Percentiles rank a stretch among this genome's conserved stretches.
phyloP scores from a whole-genome alignment of 768 basidiomycete genomes.

The Amanita pseudoporphyria region DNA sequence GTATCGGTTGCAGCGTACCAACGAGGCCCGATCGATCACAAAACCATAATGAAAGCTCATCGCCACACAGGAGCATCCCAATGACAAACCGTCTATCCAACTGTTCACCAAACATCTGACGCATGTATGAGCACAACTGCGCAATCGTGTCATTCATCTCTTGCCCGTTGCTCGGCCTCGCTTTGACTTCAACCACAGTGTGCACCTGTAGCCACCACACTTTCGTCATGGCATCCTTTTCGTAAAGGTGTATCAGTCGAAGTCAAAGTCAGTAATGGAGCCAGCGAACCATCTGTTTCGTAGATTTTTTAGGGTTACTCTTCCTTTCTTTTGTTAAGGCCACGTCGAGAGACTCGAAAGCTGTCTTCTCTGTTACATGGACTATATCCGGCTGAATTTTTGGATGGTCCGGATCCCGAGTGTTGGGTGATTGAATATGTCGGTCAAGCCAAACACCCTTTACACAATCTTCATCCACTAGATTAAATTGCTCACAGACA shows the following conservation, averaged over 20 bases:
- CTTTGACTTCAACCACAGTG: background rate
- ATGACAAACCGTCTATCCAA: slow-evolving; percentile 8
- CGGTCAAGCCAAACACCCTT: background rate
- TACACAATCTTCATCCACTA: background rate
- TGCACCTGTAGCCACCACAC: background rate
- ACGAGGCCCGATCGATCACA: slow-evolving; percentile 9
- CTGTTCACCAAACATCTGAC: slow-evolving; percentile 8
- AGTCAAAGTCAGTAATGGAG: background rate
- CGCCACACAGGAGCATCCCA: slow-evolving; percentile 3
- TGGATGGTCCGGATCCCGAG: too few species aligned
- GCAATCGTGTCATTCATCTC: background rate
- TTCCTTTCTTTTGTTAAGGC: background rate
- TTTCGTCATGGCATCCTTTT: background rate
- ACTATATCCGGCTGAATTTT: background rate
- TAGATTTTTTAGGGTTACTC: background rate
- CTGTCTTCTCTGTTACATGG: background rate
- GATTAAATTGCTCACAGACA: background rate
- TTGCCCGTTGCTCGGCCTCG: background rate
- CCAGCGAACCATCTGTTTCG: background rate
- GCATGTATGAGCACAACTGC: slow-evolving; percentile 5
- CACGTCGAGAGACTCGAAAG: background rate
- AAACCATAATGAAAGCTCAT: slow-evolving; percentile 2
- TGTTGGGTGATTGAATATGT: background rate
- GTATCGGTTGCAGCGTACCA: slow-evolving; percentile 4
- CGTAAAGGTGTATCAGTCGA: background rate